These are phyloP conservation scores for Trichocomaceae sp. DNA, from an alignment of 2,329 filamentous ascomycete species.

Conservation along the genomic window DNA sequence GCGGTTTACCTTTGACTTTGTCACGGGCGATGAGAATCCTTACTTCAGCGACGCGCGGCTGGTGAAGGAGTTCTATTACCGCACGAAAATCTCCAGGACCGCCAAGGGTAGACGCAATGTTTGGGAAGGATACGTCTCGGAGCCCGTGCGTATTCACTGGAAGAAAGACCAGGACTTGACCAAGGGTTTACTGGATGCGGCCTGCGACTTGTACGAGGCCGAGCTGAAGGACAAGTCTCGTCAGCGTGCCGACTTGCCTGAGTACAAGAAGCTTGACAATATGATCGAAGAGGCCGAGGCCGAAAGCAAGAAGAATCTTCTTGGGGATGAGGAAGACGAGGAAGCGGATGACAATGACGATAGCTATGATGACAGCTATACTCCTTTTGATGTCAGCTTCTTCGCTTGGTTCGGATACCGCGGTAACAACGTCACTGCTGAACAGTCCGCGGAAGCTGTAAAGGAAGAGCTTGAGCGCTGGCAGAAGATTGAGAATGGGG, in stretches of 20 bases:
- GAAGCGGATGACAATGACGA: constrained; percentile 34
- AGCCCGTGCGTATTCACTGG: constrained; percentile 84
- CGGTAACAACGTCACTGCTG: constrained; percentile 61
- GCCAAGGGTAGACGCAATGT: constrained; percentile 44
- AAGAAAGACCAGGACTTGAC: constrained; percentile 82
- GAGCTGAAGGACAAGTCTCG: constrained; percentile 42
- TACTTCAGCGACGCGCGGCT: constrained; percentile 71
- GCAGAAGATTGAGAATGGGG: constrained; percentile 43
- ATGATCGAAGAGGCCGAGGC: constrained; percentile 40
- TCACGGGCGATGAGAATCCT: constrained; percentile 55
- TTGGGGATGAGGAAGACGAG: constrained; percentile 24
- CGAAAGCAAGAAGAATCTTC: constrained; percentile 23
- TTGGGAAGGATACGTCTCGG: constrained; percentile 73
- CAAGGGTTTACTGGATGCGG: constrained; percentile 68
- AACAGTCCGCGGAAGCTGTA: constrained; percentile 60
- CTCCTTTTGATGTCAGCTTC: constrained; percentile 66
- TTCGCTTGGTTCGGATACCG: constrained; percentile 84
- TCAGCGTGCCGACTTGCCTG: constrained; percentile 46
- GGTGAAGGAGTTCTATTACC: constrained; percentile 89
- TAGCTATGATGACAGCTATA: constrained; percentile 35
- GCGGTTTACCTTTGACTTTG: constrained; percentile 70
- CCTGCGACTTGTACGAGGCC: constrained; percentile 62
- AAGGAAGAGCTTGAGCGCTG: constrained; percentile 57
- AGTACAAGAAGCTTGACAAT: constrained; percentile 48
- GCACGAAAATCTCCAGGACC: constrained; percentile 49